phyloP scores from a whole-genome alignment of 768 basidiomycete genomes.

The Porphyrellus cyaneotinctus region DNA sequence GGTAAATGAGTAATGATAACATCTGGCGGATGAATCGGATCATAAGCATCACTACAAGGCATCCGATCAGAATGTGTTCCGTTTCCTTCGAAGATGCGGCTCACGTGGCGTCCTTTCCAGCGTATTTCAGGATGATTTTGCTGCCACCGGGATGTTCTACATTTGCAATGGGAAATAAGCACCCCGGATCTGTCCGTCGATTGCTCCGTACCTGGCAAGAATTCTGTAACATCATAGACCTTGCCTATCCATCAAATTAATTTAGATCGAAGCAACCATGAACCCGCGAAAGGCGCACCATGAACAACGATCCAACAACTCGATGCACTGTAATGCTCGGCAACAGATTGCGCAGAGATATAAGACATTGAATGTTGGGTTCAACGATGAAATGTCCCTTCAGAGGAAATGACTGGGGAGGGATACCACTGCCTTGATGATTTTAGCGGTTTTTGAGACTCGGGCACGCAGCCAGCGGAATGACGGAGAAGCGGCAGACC shows the following conservation, averaged over 20 bases:
- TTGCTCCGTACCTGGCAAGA: conserved; percentile 57
- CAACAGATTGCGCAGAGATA: conserved; percentile 43
- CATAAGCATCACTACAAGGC: conserved; percentile 58
- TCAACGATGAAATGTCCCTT: background rate
- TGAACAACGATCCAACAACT: conserved; percentile 73
- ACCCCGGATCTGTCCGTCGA: conserved; percentile 28
- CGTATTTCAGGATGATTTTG: conserved; percentile 80
- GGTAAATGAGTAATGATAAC: conserved; percentile 74
- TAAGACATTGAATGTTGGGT: conserved; percentile 13
- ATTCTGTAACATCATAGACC: conserved; percentile 76
- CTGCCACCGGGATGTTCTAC: conserved; percentile 72
- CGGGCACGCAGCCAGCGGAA: conserved; percentile 11
- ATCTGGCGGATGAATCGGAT: conserved; percentile 82
- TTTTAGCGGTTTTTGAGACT: conserved; percentile 11
- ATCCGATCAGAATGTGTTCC: background rate
- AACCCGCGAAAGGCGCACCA: conserved; percentile 36
- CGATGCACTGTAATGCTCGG: conserved; percentile 43
- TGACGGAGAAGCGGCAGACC: conserved; percentile 9
- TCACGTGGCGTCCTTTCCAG: conserved; percentile 82
- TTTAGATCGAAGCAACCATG: conserved; percentile 42
- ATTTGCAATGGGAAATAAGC: background rate
- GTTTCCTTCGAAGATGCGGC: conserved; percentile 18
- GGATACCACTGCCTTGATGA: background rate
- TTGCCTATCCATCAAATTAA: conserved; percentile 69
- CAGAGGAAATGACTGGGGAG: background rate